A percentile compares a stretch with the other conserved stretches of the same genome.
Evolutionary conservation across 441 rosid species (phyloP).

Genomic region (Aleurites moluccanus): DNA sequence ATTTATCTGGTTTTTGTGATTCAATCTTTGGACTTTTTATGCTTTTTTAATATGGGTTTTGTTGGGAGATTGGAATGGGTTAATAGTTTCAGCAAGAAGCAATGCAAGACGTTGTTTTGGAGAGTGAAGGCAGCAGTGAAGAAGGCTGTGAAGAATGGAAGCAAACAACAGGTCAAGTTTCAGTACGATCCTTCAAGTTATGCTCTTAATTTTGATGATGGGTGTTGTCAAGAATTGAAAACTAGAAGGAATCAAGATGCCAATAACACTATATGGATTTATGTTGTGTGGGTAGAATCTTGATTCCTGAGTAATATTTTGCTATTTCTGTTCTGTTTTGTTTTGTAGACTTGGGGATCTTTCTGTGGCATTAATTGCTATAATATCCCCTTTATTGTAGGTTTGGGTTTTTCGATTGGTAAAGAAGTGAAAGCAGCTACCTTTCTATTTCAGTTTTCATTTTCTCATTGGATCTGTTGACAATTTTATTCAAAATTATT

Average conservation of each 20-base stretch:
- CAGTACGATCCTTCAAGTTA: slow-evolving; percentile 96
- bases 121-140: slow-evolving; percentile 57
- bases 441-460: background rate
- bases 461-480: background rate
- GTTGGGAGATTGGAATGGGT: slow-evolving; percentile 37
- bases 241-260: slow-evolving; percentile 11
- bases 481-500: background rate
- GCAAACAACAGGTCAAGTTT: slow-evolving; percentile 47
- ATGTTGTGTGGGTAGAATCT: slow-evolving; percentile 47
- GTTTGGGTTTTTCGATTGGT: slow-evolving; percentile 8
- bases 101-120: slow-evolving; percentile 49
- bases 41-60: slow-evolving; percentile 29
- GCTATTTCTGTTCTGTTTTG: slow-evolving; percentile 2
- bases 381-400: background rate
- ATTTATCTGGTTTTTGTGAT: background rate
- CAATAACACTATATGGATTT: slow-evolving; percentile 32
- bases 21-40: background rate
- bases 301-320: background rate
- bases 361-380: slow-evolving; percentile 7
- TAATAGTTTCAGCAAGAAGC: slow-evolving; percentile 40
- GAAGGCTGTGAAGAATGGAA: slow-evolving; percentile 41
- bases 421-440: background rate
- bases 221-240: slow-evolving; percentile 29
- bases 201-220: slow-evolving; percentile 90
- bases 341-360: background rate